Conservation (phyloP, 1,139 yeast genomes). For the Taphrina deformans region DNA sequence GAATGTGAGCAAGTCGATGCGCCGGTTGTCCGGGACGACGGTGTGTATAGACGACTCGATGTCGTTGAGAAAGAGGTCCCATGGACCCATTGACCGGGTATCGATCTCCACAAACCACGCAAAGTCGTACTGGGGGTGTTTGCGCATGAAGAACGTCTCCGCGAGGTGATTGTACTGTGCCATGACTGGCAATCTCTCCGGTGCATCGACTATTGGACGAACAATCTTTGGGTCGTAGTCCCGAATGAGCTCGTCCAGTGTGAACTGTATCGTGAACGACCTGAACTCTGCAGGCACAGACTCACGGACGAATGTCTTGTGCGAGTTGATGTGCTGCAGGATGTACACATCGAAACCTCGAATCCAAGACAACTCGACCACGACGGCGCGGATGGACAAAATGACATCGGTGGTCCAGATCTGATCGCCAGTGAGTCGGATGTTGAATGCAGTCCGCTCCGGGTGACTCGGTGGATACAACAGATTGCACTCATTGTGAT, state of each 20-base stretch:
- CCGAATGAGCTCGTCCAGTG: conserved; percentile 1
- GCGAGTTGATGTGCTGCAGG: background rate
- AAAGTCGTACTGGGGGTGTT: background rate
- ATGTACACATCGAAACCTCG: background rate
- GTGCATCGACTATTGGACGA: background rate
- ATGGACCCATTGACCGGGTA: background rate
- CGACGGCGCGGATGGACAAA: conserved; percentile 3
- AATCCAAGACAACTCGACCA: conserved; percentile 3
- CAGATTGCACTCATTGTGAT: conserved; percentile 6
- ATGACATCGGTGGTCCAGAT: background rate
- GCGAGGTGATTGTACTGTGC: conserved; percentile 14
- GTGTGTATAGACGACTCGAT: background rate
- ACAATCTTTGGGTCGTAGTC: background rate
- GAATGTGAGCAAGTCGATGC: conserved; percentile 1
- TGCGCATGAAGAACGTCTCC: conserved; percentile 3
- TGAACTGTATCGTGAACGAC: background rate
- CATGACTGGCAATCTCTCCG: background rate
- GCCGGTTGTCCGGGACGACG: background rate
- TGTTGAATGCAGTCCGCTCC: background rate
- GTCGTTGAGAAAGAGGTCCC: conserved; percentile 3
- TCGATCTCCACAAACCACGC: conserved; percentile 7
- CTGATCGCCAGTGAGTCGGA: background rate
- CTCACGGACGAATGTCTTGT: background rate
- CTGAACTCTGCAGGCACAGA: background rate
- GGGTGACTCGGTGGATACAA: conserved; percentile 1